Evolutionary conservation across 176 grass and related monocot genomes (phyloP).

Genomic region (Phragmites australis): DNA sequence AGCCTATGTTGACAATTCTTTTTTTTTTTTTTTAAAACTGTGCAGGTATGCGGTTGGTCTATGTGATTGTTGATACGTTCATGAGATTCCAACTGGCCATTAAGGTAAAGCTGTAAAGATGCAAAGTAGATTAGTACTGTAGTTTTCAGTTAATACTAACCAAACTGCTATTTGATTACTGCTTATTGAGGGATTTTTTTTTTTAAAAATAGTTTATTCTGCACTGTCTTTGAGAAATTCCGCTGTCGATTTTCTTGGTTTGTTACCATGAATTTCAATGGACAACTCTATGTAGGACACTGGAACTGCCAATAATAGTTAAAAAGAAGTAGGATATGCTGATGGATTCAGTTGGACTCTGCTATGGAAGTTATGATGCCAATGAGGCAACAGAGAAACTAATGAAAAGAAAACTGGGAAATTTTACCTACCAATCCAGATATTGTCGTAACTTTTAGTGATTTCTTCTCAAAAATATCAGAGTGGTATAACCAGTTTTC

Average conservation of each 20-base stretch:
- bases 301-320: not conserved
- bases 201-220: not conserved
- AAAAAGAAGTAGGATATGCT: not conserved
- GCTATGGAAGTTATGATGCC: not conserved
- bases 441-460: not conserved
- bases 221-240: not conserved
- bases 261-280: not conserved
- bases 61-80: slow-evolving; percentile 61
- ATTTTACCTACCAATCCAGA: not conserved
- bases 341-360: slow-evolving; percentile 5
- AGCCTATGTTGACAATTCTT: slow-evolving; percentile 9
- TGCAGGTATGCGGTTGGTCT: slow-evolving; percentile 26
- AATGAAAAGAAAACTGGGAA: slow-evolving; percentile 10
- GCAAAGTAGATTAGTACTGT: not conserved
- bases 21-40: slow-evolving; percentile 1
- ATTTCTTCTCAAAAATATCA: not conserved
- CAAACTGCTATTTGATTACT: not conserved
- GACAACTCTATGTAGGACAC: not conserved
- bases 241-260: not conserved
- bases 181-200: not conserved
- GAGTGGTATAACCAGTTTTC: not conserved
- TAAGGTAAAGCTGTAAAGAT: slow-evolving; percentile 55
- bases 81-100: slow-evolving; percentile 63
- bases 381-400: not conserved
- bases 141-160: slow-evolving; percentile 3